Evolutionary conservation across 345 rosid genomes (phyloP).

Genomic region (Arabis hirsuta): DNA sequence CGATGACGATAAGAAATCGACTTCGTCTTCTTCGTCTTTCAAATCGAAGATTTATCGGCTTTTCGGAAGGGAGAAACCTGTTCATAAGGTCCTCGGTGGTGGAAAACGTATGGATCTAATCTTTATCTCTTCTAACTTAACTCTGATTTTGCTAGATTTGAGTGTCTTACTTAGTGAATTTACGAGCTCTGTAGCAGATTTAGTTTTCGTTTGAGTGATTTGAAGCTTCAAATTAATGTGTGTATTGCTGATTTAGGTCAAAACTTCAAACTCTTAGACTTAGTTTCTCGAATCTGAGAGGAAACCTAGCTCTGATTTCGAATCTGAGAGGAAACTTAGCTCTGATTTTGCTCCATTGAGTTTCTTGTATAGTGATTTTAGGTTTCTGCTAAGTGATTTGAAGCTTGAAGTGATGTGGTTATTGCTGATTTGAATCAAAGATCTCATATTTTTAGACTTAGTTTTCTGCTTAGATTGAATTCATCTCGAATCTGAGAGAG

Average conservation of each 20-base stretch:
- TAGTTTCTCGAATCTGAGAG: too few relatives aligned
- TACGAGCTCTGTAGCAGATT: too few relatives aligned
- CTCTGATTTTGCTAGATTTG: too few relatives aligned
- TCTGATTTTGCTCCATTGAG: background rate
- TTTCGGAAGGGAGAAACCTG: conserved; percentile 73
- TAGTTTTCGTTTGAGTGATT: too few relatives aligned
- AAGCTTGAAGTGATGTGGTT: background rate
- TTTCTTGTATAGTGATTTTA: background rate
- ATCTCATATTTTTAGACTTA: background rate
- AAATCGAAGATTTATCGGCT: conserved; percentile 62
- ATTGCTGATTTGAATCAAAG: background rate
- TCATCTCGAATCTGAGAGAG: background rate
- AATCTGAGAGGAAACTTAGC: background rate
- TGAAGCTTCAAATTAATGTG: too few relatives aligned
- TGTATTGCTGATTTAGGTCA: too few relatives aligned
- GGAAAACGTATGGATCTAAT: conserved; percentile 62
- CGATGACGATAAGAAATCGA: conserved; percentile 49
- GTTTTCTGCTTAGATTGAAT: too few relatives aligned
- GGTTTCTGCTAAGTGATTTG: background rate
- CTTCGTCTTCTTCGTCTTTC: conserved; percentile 46
- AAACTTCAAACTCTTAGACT: too few relatives aligned
- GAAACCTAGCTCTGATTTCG: background rate
- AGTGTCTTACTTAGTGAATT: too few relatives aligned
- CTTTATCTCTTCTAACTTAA: background rate
- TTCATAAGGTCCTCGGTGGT: conserved; percentile 73